Evolutionary conservation across 768 basidiomycete genomes (phyloP), one percentile per base, ranked within the genome.

Genomic region (Asterophora lycoperdoides): DNA sequence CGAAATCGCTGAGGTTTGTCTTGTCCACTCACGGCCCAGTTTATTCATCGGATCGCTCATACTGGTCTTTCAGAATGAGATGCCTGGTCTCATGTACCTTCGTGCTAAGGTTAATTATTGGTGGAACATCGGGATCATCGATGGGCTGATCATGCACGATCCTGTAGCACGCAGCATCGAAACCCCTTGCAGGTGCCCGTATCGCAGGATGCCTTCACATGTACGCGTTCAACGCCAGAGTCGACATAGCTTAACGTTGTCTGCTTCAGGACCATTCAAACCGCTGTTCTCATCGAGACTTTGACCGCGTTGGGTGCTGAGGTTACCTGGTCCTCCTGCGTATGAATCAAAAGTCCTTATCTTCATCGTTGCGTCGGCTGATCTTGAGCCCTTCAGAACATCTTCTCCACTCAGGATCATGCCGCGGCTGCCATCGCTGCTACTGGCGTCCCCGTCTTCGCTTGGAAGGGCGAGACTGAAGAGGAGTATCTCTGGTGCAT

Each of bases 381-480:
- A 48, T 18, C 10, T 30, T 33, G 29, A 5, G 7, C 7, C 17
- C 37, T 62, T 30, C 53, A 93, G 91, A 96, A 99, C 77, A 99
- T 99, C 68, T 99, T 95, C 76, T 98, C 96, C 42, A 99, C 96
- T 44, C 96, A 99, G 73, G 96, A 99, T 68, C 96, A 99, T 72
- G 96, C 96, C 46, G 96, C 96, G 44, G 89, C 96, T 57, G 96
- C 91, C 57, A 97, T 97, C 56, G 95, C 95, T 56, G 95, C 93
- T 14, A 98, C 96, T 51, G 95, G 95, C 58, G 90, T 98, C 48
- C 96, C 96, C 57, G 96, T 98, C 62, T 99, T 84, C 64, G 96
- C 96, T 35, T 99, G 96, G 96, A 99, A 99, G 76, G 96, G 96
- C 48, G 96, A 99, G 77, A 94, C 94, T 39, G 96, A 98, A 66